Evolutionary conservation across 169 alveolate species (phyloP), one percentile per base, ranked within the genome.

Genomic region (Plasmodium coatneyi): DNA sequence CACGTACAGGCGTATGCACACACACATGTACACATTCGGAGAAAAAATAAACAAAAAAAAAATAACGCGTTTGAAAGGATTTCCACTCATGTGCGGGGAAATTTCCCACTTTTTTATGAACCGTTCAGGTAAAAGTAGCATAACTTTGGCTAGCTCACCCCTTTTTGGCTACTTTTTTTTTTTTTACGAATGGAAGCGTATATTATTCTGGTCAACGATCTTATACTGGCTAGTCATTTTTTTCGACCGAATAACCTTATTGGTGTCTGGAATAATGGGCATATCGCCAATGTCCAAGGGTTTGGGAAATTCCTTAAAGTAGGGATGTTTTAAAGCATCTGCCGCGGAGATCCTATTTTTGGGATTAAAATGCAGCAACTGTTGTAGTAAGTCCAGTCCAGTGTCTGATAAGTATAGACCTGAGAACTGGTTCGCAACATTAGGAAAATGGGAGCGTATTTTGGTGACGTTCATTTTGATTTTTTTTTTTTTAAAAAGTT

Each of bases 271-370:
- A 22, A 84, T 76, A 72, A 84, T 16, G 34, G 92, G 92, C 92
- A 84, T 84, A n/a, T 84, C 92, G 6, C 79, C 39, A 28, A 84
- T 71, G 32, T 84, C 92, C 80, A 72, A 16, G 22, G 92, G 92
- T 84, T 84, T 84, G 36, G 92, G 92, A 76, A 84, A 74, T 32
- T 84, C 92, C 30, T 95, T 96, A 49, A 96, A 92, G 80, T 96
- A 96, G 6, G 99, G 99, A 93, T 98, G 99, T 41, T 96, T 96
- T 34, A 98, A 92, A n/a, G 99, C 99, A 76, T 97, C 98, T 82
- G 98, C 98, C 30, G 99, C 99, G 22, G 99, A 97, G 34, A 98
- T 95, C 83, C 99, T 97, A 82, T 97, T 96, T 76, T 95, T 93
- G 12, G 99, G 99, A 92, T 98, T 97, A 96, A 98, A 97, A 84